Percentiles rank a stretch among this genome's conserved stretches.
Evolutionary conservation across 1,284 basidiomycete genomes (phyloP).

Genomic region (Pyrrhoderma lamaoense): DNA sequence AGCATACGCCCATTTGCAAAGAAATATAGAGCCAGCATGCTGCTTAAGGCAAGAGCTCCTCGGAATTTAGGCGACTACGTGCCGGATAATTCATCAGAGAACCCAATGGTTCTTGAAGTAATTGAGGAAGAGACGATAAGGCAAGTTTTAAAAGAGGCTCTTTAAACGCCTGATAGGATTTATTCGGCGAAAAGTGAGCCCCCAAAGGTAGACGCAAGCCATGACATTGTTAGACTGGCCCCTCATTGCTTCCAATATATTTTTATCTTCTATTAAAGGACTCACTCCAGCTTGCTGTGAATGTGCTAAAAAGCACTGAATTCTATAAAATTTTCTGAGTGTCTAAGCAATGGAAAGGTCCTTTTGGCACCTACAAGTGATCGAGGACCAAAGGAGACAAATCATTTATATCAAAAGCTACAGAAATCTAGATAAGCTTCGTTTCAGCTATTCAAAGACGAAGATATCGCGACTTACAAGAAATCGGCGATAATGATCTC

Average conservation of each 20-base stretch:
- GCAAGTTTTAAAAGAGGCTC: slow-evolving; percentile 4
- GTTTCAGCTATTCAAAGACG: neutral
- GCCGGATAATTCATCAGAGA: neutral
- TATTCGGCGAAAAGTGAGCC: slow-evolving; percentile 10
- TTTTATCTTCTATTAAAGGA: neutral
- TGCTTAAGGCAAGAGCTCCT: slow-evolving; percentile 7
- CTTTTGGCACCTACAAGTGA: slow-evolving; percentile 3
- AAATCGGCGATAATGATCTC: neutral
- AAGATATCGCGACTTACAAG: too few relatives aligned
- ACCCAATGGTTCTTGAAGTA: slow-evolving; percentile 10
- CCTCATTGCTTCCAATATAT: neutral
- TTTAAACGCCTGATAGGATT: neutral
- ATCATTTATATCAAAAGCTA: neutral
- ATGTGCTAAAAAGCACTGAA: slow-evolving; percentile 10
- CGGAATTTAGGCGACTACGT: too few relatives aligned
- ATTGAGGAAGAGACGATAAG: slow-evolving; percentile 4
- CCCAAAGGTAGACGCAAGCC: slow-evolving; percentile 13
- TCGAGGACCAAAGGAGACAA: slow-evolving; percentile 1
- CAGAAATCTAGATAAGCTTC: neutral
- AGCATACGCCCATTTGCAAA: slow-evolving; percentile 14
- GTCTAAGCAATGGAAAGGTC: too few relatives aligned
- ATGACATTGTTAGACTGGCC: neutral
- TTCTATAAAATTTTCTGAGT: neutral
- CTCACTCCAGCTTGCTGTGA: slow-evolving; percentile 14
- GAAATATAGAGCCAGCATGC: slow-evolving; percentile 15